phyloP scores from a whole-genome alignment of 75 land plant species.

The Picea sitchensis region DNA sequence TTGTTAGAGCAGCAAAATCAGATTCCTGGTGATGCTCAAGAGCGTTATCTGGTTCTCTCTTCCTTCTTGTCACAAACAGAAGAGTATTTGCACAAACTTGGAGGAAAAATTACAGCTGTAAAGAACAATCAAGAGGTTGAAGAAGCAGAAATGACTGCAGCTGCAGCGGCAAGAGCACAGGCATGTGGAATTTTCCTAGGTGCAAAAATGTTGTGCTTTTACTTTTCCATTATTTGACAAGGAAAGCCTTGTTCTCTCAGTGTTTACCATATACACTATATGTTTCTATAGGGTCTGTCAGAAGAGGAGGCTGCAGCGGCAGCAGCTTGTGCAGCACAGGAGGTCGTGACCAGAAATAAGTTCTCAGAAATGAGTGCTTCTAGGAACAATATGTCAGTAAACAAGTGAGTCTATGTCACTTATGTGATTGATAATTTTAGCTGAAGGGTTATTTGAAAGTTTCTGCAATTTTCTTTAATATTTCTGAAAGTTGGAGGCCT shows the following conservation, averaged over 20 bases:
- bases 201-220: conserved; percentile 1
- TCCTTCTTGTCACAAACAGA: conserved; percentile 97
- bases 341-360: conserved; percentile 71
- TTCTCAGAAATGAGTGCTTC: conserved; percentile 80
- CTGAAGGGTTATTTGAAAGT: neutral
- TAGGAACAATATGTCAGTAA: conserved; percentile 68
- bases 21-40: conserved; percentile 94
- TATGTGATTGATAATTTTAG: neutral
- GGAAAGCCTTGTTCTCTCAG: neutral
- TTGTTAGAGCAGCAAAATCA: conserved; percentile 87
- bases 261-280: neutral
- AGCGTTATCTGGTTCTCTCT: conserved; percentile 91
- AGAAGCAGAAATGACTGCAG: conserved; percentile 93
- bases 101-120: conserved; percentile 93
- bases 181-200: conserved; percentile 28
- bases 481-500: conserved; percentile 9
- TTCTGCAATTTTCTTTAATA: neutral
- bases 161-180: conserved; percentile 88
- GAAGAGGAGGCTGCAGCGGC: conserved; percentile 95
- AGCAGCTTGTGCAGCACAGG: conserved; percentile 92
- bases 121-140: conserved; percentile 92
- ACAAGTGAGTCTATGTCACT: conserved; percentile 54
- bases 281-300: conserved; percentile 76
- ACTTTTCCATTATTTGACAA: neutral
- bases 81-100: conserved; percentile 95